phyloP scores from a whole-genome alignment of 305 asterid species.

The Striga hermonthica region DNA sequence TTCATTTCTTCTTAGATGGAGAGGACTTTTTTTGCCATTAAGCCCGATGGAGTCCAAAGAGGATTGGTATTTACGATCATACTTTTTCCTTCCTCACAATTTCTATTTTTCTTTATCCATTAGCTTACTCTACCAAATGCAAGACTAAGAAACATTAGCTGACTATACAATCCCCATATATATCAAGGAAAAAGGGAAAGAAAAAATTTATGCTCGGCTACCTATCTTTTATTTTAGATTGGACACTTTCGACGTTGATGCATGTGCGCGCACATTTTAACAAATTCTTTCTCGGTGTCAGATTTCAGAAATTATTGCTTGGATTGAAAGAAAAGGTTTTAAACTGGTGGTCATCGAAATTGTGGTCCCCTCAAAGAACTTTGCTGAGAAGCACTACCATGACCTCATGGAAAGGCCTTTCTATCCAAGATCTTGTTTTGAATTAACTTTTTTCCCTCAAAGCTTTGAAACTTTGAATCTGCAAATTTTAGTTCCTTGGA shows the following conservation, averaged over 20 bases:
- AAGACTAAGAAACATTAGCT: no score
- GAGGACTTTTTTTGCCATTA: constrained; percentile 80
- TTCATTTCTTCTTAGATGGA: constrained; percentile 43
- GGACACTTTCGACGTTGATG: no score
- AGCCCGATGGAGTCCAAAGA: constrained; percentile 90
- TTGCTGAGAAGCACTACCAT: constrained; percentile 81
- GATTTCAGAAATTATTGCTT: constrained; percentile 84
- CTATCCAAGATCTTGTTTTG: no score
- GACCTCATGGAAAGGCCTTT: constrained; percentile 91
- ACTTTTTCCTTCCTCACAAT: background rate
- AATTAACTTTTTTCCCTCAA: no score
- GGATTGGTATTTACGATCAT: constrained; percentile 54
- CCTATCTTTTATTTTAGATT: background rate
- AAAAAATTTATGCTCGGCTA: background rate
- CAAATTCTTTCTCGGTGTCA: constrained; percentile 33
- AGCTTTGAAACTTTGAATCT: no score
- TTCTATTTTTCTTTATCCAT: background rate
- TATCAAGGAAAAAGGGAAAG: background rate
- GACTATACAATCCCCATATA: no score
- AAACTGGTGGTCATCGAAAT: constrained; percentile 85
- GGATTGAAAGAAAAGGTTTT: constrained; percentile 87
- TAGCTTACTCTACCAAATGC: no score
- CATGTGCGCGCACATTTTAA: constrained; percentile 30
- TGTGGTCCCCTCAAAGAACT: constrained; percentile 74
- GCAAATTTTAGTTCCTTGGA: no score